Percentiles rank a stretch among this genome's conserved stretches.
phyloP scores from a whole-genome alignment of 2,329 filamentous ascomycete genomes.

The Epicoccum sorghinum region DNA sequence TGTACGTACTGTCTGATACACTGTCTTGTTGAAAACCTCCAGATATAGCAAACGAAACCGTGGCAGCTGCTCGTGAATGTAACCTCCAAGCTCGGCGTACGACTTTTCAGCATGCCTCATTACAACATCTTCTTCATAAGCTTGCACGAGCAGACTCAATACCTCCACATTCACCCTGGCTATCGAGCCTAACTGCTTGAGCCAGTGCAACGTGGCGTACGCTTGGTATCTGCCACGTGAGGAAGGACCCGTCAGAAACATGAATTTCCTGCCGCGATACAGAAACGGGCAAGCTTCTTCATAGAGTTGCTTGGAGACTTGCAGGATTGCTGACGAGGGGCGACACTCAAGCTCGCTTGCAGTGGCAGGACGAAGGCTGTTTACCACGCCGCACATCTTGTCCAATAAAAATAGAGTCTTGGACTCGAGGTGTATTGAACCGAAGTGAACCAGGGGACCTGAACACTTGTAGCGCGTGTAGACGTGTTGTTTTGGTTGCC shows the following conservation, averaged over 20 bases:
- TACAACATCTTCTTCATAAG: conserved; percentile 39
- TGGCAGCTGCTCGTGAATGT: conserved; percentile 21
- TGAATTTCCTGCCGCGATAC: conserved; percentile 35
- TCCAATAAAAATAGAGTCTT: conserved; percentile 37
- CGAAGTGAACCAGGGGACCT: conserved; percentile 32
- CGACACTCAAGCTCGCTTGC: conserved; percentile 22
- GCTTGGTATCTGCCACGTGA: conserved; percentile 43
- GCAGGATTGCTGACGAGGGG: conserved; percentile 20
- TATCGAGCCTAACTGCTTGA: conserved; percentile 21
- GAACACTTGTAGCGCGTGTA: conserved; percentile 39
- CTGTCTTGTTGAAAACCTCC: conserved; percentile 18
- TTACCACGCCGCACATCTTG: conserved; percentile 31
- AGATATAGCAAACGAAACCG: conserved; percentile 25
- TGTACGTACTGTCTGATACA: neutral
- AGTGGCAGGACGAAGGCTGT: conserved; percentile 37
- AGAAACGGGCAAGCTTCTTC: conserved; percentile 31
- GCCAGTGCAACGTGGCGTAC: conserved; percentile 36
- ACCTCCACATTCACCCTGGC: conserved; percentile 28
- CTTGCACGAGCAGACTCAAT: conserved; percentile 32
- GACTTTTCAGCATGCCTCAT: conserved; percentile 12
- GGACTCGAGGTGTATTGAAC: neutral
- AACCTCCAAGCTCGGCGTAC: conserved; percentile 27
- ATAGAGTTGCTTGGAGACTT: conserved; percentile 29
- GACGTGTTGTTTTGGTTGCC: conserved; percentile 28
- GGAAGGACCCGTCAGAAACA: conserved; percentile 38